These are phyloP conservation scores for Camellia japonica DNA, from an alignment of 148 eudicot species.

Conservation along the genomic window DNA sequence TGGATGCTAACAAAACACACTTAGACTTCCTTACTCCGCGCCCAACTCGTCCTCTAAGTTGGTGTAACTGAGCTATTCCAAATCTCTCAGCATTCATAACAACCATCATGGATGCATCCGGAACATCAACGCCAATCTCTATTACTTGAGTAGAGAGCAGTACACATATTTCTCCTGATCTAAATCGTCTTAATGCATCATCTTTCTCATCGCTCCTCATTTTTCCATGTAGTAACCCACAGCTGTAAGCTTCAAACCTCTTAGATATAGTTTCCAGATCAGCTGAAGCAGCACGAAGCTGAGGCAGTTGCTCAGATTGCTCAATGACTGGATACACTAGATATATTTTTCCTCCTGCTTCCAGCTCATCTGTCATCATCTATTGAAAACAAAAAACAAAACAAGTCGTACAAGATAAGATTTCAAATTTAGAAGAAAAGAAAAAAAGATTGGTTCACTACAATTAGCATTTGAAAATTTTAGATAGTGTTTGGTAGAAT, in stretches of 20 bases:
- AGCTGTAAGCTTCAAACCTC: slow-evolving; percentile 54
- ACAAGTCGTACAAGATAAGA: background rate
- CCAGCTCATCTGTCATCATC: slow-evolving; percentile 79
- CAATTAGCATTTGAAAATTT: background rate
- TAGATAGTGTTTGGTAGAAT: no score
- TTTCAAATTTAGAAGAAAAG: background rate
- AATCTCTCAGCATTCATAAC: slow-evolving; percentile 97
- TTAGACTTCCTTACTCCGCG: slow-evolving; percentile 82
- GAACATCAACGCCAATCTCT: slow-evolving; percentile 90
- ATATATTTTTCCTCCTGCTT: slow-evolving; percentile 75
- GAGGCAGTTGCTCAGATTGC: slow-evolving; percentile 85
- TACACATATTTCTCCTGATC: slow-evolving; percentile 72
- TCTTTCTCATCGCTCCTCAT: slow-evolving; percentile 89
- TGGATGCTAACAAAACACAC: slow-evolving; percentile 61
- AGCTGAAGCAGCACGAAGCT: slow-evolving; percentile 87
- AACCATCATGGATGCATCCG: slow-evolving; percentile 99
- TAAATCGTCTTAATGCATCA: slow-evolving; percentile 62
- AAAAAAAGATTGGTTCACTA: background rate
- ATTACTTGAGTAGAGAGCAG: slow-evolving; percentile 88
- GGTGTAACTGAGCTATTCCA: slow-evolving; percentile 96
- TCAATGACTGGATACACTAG: slow-evolving; percentile 83
- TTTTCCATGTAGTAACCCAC: slow-evolving; percentile 85
- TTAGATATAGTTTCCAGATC: slow-evolving; percentile 60
- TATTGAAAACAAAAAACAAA: slow-evolving; percentile 15
- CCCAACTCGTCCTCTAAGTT: slow-evolving; percentile 93